phyloP scores from a whole-genome alignment of 2,329 filamentous ascomycete genomes.

The Raffaelea arxii region DNA sequence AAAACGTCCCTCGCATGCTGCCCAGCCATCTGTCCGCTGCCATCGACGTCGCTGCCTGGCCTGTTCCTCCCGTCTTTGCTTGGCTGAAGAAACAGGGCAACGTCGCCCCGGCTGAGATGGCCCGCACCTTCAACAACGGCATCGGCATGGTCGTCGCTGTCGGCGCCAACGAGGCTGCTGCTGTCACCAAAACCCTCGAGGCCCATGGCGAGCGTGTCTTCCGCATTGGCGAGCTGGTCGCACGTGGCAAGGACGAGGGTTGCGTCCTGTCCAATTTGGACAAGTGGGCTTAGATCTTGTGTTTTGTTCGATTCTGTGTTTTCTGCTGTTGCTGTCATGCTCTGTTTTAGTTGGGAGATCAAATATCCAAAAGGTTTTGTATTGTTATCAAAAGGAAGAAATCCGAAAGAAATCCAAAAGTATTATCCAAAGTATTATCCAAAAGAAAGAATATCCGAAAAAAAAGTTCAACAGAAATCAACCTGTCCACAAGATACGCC shows the following conservation, averaged over 20 bases:
- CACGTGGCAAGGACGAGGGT: conserved; percentile 41
- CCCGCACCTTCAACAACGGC: conserved; percentile 87
- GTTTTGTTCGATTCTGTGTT: neutral
- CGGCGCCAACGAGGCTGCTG: conserved; percentile 59
- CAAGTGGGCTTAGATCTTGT: conserved; percentile 20
- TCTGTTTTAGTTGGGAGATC: neutral
- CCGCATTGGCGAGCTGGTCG: conserved; percentile 61
- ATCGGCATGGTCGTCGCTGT: conserved; percentile 91
- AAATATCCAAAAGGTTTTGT: neutral
- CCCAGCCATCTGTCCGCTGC: conserved; percentile 68
- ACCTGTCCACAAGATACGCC: conserved; percentile 31
- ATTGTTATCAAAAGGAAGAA: neutral
- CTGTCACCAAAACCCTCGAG: conserved; percentile 51
- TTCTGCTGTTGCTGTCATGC: neutral
- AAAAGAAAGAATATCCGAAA: neutral
- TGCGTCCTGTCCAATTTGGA: conserved; percentile 54
- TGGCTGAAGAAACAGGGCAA: conserved; percentile 74
- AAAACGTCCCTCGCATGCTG: conserved; percentile 93
- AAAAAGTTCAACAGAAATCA: too few relatives aligned
- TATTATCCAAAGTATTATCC: neutral
- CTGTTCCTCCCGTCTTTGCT: conserved; percentile 66
- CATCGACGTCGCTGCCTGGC: conserved; percentile 69
- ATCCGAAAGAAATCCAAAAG: neutral
- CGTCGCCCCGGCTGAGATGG: conserved; percentile 71
- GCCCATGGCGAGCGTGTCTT: conserved; percentile 67